Evolutionary conservation across 1,284 basidiomycete genomes (phyloP).

Genomic region (Ustilago xerochloae): DNA sequence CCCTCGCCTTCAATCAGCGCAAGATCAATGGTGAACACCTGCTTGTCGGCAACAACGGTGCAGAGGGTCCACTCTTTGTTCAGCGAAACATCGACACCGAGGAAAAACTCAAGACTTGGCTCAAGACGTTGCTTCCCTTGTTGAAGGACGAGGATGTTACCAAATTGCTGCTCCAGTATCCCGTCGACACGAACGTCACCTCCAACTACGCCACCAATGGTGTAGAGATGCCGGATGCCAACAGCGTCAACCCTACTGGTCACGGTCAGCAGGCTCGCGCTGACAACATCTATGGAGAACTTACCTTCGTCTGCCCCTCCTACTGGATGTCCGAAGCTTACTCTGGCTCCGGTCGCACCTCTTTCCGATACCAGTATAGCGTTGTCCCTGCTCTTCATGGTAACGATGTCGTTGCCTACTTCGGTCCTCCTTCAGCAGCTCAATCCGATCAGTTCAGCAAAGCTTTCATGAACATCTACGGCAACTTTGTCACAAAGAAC

Average conservation of each 20-base stretch:
- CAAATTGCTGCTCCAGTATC: conserved; percentile 21
- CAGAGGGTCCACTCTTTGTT: conserved; percentile 24
- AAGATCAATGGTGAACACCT: conserved; percentile 24
- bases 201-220: conserved; percentile 29
- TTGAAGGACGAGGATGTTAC: conserved; percentile 18
- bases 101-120: conserved; percentile 12
- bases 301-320: conserved; percentile 41
- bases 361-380: conserved; percentile 40
- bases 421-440: conserved; percentile 17
- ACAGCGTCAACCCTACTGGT: conserved; percentile 20
- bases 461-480: conserved; percentile 34
- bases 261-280: conserved; percentile 32
- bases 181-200: conserved; percentile 17
- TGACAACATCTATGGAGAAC: conserved; percentile 39
- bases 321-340: conserved; percentile 46
- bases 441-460: conserved; percentile 25
- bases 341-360: conserved; percentile 23
- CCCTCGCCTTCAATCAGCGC: conserved; percentile 9
- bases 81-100: conserved; percentile 20
- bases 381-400: conserved; percentile 36
- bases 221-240: conserved; percentile 18
- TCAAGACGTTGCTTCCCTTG: conserved; percentile 19
- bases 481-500: conserved; percentile 34
- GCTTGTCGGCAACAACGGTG: conserved; percentile 38
- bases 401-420: conserved; percentile 31